Conservation (phyloP, 805 yeast species). For the Ogataea kodamae region DNA sequence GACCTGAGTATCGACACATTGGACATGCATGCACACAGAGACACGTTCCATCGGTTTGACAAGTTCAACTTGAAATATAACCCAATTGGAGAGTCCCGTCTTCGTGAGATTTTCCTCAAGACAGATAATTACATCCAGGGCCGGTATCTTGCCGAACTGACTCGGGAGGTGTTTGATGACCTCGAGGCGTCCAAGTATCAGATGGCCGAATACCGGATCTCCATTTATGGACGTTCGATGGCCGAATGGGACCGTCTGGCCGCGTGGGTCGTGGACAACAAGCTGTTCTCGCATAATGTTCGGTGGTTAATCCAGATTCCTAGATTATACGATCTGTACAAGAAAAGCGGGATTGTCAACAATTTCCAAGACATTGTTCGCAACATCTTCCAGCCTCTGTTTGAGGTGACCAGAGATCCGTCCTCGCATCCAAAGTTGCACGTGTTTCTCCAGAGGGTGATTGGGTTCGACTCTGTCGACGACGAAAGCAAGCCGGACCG, state of each 20-base stretch:
- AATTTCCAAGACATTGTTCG: constrained; percentile 72
- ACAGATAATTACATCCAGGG: constrained; percentile 94
- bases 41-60: constrained; percentile 96
- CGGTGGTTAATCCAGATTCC: constrained; percentile 98
- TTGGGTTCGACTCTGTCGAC: constrained; percentile 97
- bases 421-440: constrained; percentile 84
- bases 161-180: constrained; percentile 91
- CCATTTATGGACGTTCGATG: constrained; percentile 83
- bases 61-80: constrained; percentile 95
- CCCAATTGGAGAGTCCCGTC: constrained; percentile 96
- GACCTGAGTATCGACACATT: constrained; percentile 94
- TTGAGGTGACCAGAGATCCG: constrained; percentile 87
- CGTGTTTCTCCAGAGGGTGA: constrained; percentile 85
- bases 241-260: constrained; percentile 97
- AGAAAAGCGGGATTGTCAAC: constrained; percentile 63
- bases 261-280: constrained; percentile 91
- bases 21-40: constrained; percentile 99
- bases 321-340: constrained; percentile 85
- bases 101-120: constrained; percentile 92
- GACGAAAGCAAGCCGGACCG: constrained; percentile 94
- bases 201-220: constrained; percentile 94
- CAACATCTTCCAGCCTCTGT: constrained; percentile 83
- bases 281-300: constrained; percentile 86
- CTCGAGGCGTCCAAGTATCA: constrained; percentile 94
- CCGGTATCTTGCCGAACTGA: constrained; percentile 84